phyloP scores from a whole-genome alignment of 2,329 filamentous ascomycete species.

The Colletotrichum tanaceti region DNA sequence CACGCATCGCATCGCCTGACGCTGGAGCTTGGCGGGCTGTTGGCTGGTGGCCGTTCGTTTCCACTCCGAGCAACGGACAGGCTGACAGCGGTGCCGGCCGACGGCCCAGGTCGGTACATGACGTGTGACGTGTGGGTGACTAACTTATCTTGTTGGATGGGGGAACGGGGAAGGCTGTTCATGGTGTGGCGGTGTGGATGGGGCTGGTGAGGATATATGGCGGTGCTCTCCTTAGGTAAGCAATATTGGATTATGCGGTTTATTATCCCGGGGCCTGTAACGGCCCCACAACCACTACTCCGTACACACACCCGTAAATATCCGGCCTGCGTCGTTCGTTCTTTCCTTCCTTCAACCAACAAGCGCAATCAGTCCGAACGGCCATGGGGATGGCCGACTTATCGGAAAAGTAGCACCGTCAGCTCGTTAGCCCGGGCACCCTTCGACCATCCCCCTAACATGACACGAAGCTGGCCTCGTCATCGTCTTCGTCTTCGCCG shows the following conservation, averaged over 20 bases:
- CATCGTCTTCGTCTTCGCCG: slow-evolving; percentile 31
- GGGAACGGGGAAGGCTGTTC: not conserved
- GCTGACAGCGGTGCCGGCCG: slow-evolving; percentile 32
- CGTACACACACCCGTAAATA: not conserved
- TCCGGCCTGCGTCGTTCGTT: not conserved
- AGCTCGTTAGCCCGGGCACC: not conserved
- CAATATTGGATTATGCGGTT: not conserved
- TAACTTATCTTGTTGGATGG: too few relatives aligned
- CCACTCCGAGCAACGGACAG: slow-evolving; percentile 30
- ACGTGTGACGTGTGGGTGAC: not conserved
- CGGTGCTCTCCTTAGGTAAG: slow-evolving; percentile 6
- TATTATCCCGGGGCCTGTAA: not conserved
- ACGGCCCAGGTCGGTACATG: too few relatives aligned
- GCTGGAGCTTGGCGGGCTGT: slow-evolving; percentile 27
- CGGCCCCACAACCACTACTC: not conserved
- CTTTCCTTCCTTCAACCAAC: not conserved
- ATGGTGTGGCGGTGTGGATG: not conserved
- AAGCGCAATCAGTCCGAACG: not conserved
- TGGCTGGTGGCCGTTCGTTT: slow-evolving; percentile 13
- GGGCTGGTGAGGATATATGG: not conserved
- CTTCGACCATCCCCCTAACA: too few relatives aligned
- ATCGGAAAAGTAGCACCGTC: not conserved
- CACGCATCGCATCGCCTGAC: slow-evolving; percentile 35
- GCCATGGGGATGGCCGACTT: not conserved
- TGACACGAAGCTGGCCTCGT: slow-evolving; percentile 15